A percentile compares a stretch with the other conserved stretches of the same genome.
These are phyloP conservation scores for Pestalotiopsis sp. DNA, from an alignment of 2,329 filamentous ascomycete genomes.

Conservation along the genomic window DNA sequence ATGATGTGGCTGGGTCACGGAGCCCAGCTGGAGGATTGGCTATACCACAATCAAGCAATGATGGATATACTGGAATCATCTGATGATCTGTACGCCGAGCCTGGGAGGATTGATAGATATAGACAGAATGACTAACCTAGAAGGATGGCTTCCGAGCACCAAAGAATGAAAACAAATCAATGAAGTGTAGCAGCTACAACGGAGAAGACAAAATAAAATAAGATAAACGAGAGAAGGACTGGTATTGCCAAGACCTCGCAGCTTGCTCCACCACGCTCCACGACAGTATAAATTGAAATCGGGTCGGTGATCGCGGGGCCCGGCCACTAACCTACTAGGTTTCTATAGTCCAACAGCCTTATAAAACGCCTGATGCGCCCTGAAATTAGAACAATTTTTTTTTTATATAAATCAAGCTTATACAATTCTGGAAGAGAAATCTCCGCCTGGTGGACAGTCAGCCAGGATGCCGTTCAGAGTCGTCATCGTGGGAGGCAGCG, in stretches of 20 bases:
- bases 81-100: background rate
- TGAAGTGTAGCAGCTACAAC: too few relatives aligned
- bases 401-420: background rate
- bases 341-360: background rate
- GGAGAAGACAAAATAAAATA: too few relatives aligned
- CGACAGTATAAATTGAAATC: too few relatives aligned
- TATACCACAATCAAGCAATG: conserved; percentile 64
- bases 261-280: too few relatives aligned
- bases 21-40: conserved; percentile 63
- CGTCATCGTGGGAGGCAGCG: background rate
- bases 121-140: background rate
- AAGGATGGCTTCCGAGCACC: too few relatives aligned
- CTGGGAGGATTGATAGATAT: background rate
- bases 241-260: too few relatives aligned
- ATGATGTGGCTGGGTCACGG: conserved; percentile 25
- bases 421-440: too few relatives aligned
- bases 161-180: too few relatives aligned
- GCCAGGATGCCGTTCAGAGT: background rate
- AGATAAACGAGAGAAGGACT: too few relatives aligned
- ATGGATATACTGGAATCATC: conserved; percentile 59
- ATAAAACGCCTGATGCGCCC: background rate
- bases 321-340: background rate
- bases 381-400: background rate
- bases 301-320: background rate
- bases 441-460: background rate